Evolutionary conservation across 306 rosid species (phyloP).

Genomic region (Inga oerstediana): DNA sequence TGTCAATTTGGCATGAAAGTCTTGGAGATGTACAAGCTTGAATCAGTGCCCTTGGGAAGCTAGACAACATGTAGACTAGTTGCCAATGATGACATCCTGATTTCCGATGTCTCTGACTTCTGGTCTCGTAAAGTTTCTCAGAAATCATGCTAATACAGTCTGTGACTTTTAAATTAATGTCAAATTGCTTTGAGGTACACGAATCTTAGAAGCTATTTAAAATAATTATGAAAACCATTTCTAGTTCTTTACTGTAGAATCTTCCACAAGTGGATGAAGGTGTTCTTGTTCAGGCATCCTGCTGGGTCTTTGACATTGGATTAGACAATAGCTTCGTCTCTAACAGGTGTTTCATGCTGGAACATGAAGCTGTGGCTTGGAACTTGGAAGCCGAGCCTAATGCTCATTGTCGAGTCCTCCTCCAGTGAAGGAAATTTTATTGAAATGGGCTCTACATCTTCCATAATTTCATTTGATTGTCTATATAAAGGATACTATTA

Average conservation of each 20-base stretch:
- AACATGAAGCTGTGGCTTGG: not conserved
- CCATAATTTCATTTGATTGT: not conserved
- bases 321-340: not conserved
- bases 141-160: not conserved
- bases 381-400: not conserved
- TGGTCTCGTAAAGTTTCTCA: not conserved
- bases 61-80: conserved; percentile 9
- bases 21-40: not conserved
- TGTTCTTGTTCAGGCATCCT: conserved; percentile 3
- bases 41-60: conserved; percentile 21
- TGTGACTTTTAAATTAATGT: conserved; percentile 6
- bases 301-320: not conserved
- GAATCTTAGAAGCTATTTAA: not conserved
- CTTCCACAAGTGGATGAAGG: conserved; percentile 14
- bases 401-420: not conserved
- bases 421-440: not conserved
- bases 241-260: not conserved
- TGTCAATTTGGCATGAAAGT: not conserved
- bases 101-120: conserved; percentile 13
- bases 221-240: not conserved
- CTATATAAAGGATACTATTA: not conserved
- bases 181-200: not conserved
- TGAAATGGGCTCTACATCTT: not conserved
- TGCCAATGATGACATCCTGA: conserved; percentile 9
- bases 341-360: not conserved